Evolutionary conservation across 164 flowering plant genomes (phyloP).

Genomic region (Liquidambar formosana): DNA sequence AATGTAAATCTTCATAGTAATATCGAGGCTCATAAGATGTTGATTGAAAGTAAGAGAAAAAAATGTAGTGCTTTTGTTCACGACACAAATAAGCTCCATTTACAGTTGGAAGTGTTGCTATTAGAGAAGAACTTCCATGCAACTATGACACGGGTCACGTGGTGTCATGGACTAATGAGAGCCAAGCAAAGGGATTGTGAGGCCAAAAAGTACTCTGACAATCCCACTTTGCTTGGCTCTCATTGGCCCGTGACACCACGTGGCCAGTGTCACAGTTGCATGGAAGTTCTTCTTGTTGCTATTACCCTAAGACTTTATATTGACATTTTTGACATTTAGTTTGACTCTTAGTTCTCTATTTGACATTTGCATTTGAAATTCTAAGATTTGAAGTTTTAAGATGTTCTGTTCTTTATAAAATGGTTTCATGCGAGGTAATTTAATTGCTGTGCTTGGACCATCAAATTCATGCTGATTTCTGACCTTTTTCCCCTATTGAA

Average conservation of each 20-base stretch:
- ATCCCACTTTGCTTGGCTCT: too few species aligned
- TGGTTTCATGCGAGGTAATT: background rate
- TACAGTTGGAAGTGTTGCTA: too few species aligned
- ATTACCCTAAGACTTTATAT: too few species aligned
- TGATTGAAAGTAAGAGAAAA: background rate
- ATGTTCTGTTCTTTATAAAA: background rate
- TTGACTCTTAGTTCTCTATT: background rate
- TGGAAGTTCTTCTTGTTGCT: too few species aligned
- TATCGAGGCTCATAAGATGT: background rate
- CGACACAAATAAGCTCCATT: background rate
- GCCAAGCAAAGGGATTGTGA: too few species aligned
- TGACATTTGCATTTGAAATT: background rate
- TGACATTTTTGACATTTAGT: too few species aligned
- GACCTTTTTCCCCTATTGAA: slow-evolving; percentile 22
- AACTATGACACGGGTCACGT: too few species aligned
- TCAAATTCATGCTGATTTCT: slow-evolving; percentile 10
- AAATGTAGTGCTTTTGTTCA: background rate
- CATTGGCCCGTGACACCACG: too few species aligned
- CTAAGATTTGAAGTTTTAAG: background rate
- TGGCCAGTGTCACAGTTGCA: too few species aligned
- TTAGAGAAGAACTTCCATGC: too few species aligned
- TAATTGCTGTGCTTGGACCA: background rate
- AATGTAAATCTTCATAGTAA: background rate
- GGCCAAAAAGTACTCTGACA: too few species aligned
- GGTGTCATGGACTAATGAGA: too few species aligned